phyloP scores from a whole-genome alignment of 345 rosid genomes.

The Populus alba region DNA sequence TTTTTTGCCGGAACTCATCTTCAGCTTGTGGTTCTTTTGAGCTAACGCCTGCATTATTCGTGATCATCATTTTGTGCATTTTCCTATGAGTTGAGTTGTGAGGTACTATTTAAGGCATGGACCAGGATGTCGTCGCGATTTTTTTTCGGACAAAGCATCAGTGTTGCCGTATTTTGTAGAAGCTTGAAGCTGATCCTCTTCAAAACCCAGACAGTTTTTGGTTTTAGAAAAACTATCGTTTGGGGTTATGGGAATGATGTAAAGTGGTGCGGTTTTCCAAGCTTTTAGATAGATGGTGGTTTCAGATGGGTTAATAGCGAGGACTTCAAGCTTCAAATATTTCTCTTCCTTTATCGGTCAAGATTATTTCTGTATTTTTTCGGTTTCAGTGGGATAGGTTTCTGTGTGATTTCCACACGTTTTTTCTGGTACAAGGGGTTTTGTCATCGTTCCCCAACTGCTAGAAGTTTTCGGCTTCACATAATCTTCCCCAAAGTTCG shows the following conservation, averaged over 20 bases:
- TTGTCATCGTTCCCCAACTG: not conserved
- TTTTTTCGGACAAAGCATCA: conserved; percentile 22
- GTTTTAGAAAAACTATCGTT: conserved; percentile 2
- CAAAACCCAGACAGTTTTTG: conserved; percentile 2
- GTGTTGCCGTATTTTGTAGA: conserved; percentile 15
- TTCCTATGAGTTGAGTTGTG: conserved; percentile 17
- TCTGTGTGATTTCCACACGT: conserved; percentile 12
- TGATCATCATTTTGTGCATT: conserved; percentile 21
- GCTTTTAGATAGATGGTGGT: conserved; percentile 13
- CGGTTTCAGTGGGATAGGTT: conserved; percentile 9
- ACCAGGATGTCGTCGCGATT: conserved; percentile 21
- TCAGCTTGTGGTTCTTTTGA: conserved; percentile 9
- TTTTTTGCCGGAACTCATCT: conserved; percentile 5
- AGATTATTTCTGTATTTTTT: not conserved
- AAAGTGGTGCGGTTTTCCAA: conserved; percentile 23
- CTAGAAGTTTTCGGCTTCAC: not conserved
- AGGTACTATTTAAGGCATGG: conserved; percentile 16
- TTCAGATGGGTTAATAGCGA: not conserved
- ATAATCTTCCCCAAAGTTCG: not conserved
- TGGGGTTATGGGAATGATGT: conserved; percentile 21
- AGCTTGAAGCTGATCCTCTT: conserved; percentile 23
- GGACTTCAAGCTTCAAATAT: not conserved
- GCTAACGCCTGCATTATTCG: conserved; percentile 13
- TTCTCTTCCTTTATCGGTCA: not conserved
- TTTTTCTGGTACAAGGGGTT: conserved; percentile 13